A percentile compares a stretch with the other conserved stretches of the same genome.
Conservation (phyloP, 108 stramenopile species). For the Nitzschia sp. region DNA sequence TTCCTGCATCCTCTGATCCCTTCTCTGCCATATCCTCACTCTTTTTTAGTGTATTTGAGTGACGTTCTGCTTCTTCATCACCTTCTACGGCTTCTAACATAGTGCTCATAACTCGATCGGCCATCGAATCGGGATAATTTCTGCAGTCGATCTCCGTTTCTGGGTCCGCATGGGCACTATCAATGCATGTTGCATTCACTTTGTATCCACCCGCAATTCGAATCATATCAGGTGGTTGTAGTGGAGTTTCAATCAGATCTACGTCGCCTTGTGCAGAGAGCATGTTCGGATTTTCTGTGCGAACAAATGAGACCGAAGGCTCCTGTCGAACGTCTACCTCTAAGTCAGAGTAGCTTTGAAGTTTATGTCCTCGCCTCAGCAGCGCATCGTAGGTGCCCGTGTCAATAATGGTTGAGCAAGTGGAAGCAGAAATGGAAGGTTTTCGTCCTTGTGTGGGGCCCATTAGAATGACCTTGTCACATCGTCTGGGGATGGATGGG, state of each 20-base stretch:
- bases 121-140: constrained; percentile 46
- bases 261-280: neutral
- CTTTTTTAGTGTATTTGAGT: neutral
- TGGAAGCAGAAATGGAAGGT: constrained; percentile 6
- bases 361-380: constrained; percentile 59
- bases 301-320: neutral
- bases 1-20: neutral
- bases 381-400: constrained; percentile 76
- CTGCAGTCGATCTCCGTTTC: constrained; percentile 43
- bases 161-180: constrained; percentile 64
- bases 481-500: constrained; percentile 68
- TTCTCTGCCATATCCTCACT: neutral
- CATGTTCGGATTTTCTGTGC: neutral
- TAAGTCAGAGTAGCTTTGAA: constrained; percentile 27
- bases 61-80: neutral
- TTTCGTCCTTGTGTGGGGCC: constrained; percentile 19
- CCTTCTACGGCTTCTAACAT: neutral
- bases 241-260: neutral
- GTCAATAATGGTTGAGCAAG: constrained; percentile 67
- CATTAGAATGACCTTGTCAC: constrained; percentile 79
- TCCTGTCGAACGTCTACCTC: neutral
- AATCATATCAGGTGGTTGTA: constrained; percentile 2
- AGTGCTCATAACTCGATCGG: constrained; percentile 33
- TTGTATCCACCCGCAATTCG: constrained; percentile 33
- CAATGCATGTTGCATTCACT: constrained; percentile 19